A percentile compares a stretch with the other conserved stretches of the same genome.
Evolutionary conservation across 805 yeast species (phyloP).

Genomic region (Teunomyces funiuensis): DNA sequence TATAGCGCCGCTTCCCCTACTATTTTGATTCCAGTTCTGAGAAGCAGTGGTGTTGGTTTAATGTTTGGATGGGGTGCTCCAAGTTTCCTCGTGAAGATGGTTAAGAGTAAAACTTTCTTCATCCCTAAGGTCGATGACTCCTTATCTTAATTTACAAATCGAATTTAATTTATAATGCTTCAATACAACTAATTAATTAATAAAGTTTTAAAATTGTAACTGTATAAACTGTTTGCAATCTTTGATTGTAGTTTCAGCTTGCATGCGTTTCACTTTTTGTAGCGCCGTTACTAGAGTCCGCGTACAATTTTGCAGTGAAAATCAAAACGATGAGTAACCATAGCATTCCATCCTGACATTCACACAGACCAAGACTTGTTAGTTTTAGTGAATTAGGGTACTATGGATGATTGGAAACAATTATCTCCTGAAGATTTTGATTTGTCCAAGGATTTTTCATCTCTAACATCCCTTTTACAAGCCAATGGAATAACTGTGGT

Average conservation of each 20-base stretch:
- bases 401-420: slow-evolving; percentile 29
- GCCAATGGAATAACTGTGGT: slow-evolving; percentile 25
- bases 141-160: slow-evolving; percentile 8
- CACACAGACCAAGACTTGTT: background rate
- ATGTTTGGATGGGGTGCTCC: slow-evolving; percentile 30
- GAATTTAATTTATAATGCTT: background rate
- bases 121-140: slow-evolving; percentile 21
- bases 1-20: slow-evolving; percentile 15
- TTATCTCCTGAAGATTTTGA: slow-evolving; percentile 11
- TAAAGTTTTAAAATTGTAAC: background rate
- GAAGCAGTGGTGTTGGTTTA: slow-evolving; percentile 36
- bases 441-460: slow-evolving; percentile 14
- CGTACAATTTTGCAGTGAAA: background rate
- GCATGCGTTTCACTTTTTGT: too few relatives aligned
- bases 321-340: background rate
- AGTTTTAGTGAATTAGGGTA: background rate
- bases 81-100: slow-evolving; percentile 23
- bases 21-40: slow-evolving; percentile 32
- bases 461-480: slow-evolving; percentile 17
- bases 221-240: too few relatives aligned
- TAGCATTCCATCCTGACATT: background rate
- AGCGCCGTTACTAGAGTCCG: too few relatives aligned
- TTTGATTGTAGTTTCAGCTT: too few relatives aligned
- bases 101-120: slow-evolving; percentile 30
- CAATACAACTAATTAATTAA: background rate